These are phyloP conservation scores for Colletotrichum gigasporum DNA, from an alignment of 2,329 filamentous ascomycete genomes.

Conservation along the genomic window DNA sequence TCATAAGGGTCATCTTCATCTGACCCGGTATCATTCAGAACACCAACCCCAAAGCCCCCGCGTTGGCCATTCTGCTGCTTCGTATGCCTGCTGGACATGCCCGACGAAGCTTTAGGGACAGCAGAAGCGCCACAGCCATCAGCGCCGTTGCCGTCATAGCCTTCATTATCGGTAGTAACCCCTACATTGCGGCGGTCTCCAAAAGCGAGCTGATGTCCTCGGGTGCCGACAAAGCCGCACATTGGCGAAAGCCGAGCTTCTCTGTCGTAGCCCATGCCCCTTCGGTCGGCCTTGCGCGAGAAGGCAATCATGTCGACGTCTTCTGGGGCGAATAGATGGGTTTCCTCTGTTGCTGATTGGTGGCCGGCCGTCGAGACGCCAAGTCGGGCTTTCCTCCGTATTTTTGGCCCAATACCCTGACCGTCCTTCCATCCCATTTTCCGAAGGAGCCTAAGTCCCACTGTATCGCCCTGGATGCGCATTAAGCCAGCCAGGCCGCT, in stretches of 20 bases:
- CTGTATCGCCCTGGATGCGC: slow-evolving; percentile 78
- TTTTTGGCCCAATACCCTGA: slow-evolving; percentile 89
- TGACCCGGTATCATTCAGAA: slow-evolving; percentile 92
- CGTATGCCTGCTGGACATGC: too few relatives aligned
- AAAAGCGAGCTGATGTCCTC: background rate
- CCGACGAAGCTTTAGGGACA: too few relatives aligned
- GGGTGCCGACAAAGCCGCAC: background rate
- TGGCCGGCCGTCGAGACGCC: slow-evolving; percentile 55
- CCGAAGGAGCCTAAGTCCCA: slow-evolving; percentile 85
- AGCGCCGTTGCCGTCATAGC: background rate
- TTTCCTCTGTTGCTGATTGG: slow-evolving; percentile 49
- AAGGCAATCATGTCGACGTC: slow-evolving; percentile 77
- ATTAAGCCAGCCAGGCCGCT: slow-evolving; percentile 75
- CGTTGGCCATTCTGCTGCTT: slow-evolving; percentile 58
- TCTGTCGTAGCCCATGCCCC: slow-evolving; percentile 74
- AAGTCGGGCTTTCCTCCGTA: slow-evolving; percentile 78
- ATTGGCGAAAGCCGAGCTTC: slow-evolving; percentile 58
- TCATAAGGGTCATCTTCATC: slow-evolving; percentile 96
- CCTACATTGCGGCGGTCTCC: slow-evolving; percentile 34
- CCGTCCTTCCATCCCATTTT: slow-evolving; percentile 97
- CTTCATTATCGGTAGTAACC: background rate
- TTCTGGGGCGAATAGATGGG: slow-evolving; percentile 85
- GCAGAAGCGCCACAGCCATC: too few relatives aligned
- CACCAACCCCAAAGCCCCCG: slow-evolving; percentile 84
- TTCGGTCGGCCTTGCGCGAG: slow-evolving; percentile 71